Conservation (phyloP, 2,329 filamentous ascomycete genomes). For the Colletotrichum truncatum region DNA sequence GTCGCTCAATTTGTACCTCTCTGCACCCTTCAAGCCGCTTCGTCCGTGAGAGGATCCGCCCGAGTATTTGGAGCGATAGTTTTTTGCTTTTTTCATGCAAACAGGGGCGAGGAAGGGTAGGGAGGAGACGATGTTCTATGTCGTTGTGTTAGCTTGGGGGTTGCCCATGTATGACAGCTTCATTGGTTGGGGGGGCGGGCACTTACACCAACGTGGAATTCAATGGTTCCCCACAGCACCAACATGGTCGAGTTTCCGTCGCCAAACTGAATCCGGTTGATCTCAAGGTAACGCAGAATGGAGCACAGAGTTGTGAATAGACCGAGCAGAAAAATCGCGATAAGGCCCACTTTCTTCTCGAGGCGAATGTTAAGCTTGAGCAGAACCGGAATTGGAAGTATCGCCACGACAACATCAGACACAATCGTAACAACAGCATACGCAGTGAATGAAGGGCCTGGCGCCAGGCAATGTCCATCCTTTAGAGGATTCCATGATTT, state of each 20-base stretch:
- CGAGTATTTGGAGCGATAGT: constrained; percentile 50
- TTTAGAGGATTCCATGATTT: constrained; percentile 55
- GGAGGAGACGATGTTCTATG: constrained; percentile 56
- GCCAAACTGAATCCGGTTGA: constrained; percentile 56
- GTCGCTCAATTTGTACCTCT: constrained; percentile 49
- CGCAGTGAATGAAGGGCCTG: constrained; percentile 58
- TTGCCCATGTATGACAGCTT: not conserved
- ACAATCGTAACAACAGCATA: constrained; percentile 62
- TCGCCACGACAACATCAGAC: constrained; percentile 58
- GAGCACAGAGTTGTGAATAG: constrained; percentile 65
- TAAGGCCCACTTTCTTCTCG: constrained; percentile 59
- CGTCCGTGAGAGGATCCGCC: constrained; percentile 36
- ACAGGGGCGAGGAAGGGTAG: constrained; percentile 55
- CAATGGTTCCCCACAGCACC: constrained; percentile 64
- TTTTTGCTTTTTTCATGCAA: constrained; percentile 50
- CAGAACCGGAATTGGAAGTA: constrained; percentile 60
- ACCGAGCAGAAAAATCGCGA: constrained; percentile 61
- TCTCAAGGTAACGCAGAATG: constrained; percentile 60
- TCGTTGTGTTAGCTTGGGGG: not conserved
- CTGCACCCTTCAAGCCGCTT: constrained; percentile 36
- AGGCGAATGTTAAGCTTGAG: constrained; percentile 56
- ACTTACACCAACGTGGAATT: constrained; percentile 65
- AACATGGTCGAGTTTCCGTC: constrained; percentile 66
- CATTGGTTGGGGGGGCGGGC: no score
- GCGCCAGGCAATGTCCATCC: constrained; percentile 53